Percentiles rank a stretch among this genome's conserved stretches.
Evolutionary conservation across 208 protist genomes (phyloP).

Genomic region (Trypanosoma congolense): DNA sequence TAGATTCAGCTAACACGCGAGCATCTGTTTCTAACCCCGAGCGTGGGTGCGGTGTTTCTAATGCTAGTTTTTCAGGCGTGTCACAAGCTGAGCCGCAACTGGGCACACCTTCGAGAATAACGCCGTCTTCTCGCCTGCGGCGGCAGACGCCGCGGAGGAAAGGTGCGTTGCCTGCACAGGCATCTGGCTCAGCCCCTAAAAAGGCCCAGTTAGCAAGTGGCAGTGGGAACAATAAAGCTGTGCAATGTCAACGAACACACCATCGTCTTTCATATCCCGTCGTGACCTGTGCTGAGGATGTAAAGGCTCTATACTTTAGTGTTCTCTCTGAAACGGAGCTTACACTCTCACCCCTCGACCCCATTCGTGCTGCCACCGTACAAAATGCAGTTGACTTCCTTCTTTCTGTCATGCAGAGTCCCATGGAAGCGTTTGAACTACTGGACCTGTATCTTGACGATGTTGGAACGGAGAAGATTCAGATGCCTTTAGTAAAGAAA

Average conservation of each 20-base stretch:
- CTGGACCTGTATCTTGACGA: constrained; percentile 58
- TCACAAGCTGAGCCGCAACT: constrained; percentile 1
- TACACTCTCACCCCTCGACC: constrained; percentile 79
- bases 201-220: not conserved
- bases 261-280: constrained; percentile 56
- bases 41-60: not conserved
- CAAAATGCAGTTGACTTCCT: constrained; percentile 68
- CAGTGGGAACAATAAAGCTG: not conserved
- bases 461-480: constrained; percentile 63
- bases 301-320: constrained; percentile 54
- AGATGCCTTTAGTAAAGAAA: constrained; percentile 17
- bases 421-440: constrained; percentile 28
- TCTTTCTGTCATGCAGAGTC: constrained; percentile 13
- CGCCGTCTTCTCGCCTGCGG: not conserved
- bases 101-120: not conserved
- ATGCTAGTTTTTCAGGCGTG: not conserved
- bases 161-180: constrained; percentile 12
- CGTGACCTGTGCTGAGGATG: constrained; percentile 44
- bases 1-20: constrained; percentile 18
- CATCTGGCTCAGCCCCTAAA: not conserved
- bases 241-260: constrained; percentile 52
- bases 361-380: constrained; percentile 75
- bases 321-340: constrained; percentile 60
- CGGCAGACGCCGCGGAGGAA: constrained; percentile 9
- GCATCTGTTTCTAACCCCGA: constrained; percentile 14